phyloP scores from a whole-genome alignment of 2,329 filamentous ascomycete genomes.

The Pezicula neosporulosa region DNA sequence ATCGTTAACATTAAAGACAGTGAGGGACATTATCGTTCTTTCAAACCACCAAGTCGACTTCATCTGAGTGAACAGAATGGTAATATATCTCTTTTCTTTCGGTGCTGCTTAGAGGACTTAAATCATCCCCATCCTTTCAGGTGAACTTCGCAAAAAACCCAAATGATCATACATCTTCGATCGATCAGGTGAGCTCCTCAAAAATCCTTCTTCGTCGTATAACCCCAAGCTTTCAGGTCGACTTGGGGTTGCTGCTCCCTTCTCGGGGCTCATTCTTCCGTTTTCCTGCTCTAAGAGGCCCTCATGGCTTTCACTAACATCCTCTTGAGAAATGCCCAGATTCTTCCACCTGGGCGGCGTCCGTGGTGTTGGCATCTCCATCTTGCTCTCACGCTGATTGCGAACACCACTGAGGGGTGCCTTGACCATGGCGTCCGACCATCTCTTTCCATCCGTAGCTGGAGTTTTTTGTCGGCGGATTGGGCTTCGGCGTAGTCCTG shows the following conservation, averaged over 20 bases:
- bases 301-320: background rate
- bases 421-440: conserved; percentile 18
- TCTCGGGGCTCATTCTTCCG: background rate
- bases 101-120: no score
- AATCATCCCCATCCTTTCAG: background rate
- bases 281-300: background rate
- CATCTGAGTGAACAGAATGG: no score
- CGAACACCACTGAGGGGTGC: conserved; percentile 4
- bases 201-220: conserved; percentile 23
- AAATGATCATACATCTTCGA: conserved; percentile 1
- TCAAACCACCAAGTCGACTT: no score
- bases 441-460: conserved; percentile 2
- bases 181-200: conserved; percentile 15
- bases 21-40: no score
- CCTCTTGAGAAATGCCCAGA: conserved; percentile 2
- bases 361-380: conserved; percentile 18
- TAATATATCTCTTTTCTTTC: no score
- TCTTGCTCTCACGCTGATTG: conserved; percentile 12
- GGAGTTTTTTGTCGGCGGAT: background rate
- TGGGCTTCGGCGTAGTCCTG: background rate
- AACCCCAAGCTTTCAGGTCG: conserved; percentile 13
- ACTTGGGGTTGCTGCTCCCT: background rate
- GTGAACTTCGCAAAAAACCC: background rate
- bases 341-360: conserved; percentile 13
- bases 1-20: no score